phyloP scores from a whole-genome alignment of 2,329 filamentous ascomycete species.

The Gaeumannomyces sp. region DNA sequence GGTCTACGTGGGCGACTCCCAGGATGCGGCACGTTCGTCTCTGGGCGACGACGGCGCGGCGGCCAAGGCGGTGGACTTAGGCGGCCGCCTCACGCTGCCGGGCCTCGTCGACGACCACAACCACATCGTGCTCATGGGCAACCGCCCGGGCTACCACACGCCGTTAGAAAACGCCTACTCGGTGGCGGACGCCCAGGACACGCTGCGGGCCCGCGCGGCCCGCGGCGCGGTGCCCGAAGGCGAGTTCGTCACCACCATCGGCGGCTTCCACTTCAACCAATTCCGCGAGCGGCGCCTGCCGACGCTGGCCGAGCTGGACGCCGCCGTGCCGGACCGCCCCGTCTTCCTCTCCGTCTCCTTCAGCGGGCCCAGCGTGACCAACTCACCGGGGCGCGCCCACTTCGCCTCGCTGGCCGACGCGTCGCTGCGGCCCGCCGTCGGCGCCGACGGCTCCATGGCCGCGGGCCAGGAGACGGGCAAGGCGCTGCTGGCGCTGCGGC shows the following conservation, averaged over 20 bases:
- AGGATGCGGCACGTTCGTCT: constrained; percentile 13
- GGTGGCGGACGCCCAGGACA: constrained; percentile 20
- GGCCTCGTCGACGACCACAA: constrained; percentile 25
- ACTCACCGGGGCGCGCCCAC: constrained; percentile 19
- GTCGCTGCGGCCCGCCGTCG: constrained; percentile 12
- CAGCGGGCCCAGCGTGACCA: constrained; percentile 20
- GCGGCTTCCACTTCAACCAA: constrained; percentile 23
- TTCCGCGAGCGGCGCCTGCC: constrained; percentile 21
- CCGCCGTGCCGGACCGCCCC: constrained; percentile 18
- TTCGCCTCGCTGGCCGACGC: constrained; percentile 15
- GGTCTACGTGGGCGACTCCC: constrained; percentile 21
- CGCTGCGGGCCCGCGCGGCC: constrained; percentile 14
- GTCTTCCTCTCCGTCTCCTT: constrained; percentile 21
- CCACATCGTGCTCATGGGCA: constrained; percentile 23
- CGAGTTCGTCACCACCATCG: constrained; percentile 23
- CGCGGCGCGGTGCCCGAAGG: constrained; percentile 13
- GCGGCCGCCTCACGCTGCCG: constrained; percentile 18
- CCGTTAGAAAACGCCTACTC: constrained; percentile 22
- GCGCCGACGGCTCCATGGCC: constrained; percentile 18
- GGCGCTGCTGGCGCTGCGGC: constrained; percentile 20
- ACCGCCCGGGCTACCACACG: constrained; percentile 23
- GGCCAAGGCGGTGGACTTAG: constrained; percentile 16
- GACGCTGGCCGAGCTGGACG: constrained; percentile 22
- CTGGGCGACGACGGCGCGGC: constrained; percentile 10
- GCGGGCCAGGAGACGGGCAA: constrained; percentile 20